A percentile compares a stretch with the other conserved stretches of the same genome.
phyloP scores from a whole-genome alignment of 2,329 filamentous ascomycete species.

The Exutisphaerella laricina region DNA sequence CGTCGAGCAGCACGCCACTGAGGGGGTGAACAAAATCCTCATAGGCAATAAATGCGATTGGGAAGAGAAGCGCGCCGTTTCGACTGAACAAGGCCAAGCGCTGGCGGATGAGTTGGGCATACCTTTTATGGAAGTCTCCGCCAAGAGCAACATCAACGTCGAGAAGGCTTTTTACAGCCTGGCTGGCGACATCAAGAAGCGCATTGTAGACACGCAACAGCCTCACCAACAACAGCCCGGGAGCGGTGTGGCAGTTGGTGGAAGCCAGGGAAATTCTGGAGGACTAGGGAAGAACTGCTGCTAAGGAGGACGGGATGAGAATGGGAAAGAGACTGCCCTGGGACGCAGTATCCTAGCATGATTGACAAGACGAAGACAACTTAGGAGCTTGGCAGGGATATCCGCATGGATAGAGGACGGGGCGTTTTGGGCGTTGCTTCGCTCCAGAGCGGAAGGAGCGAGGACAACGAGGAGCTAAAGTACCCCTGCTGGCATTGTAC shows the following conservation, averaged over 20 bases:
- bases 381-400: background rate
- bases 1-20: conserved; percentile 94
- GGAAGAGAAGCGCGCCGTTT: conserved; percentile 97
- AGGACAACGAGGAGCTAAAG: background rate
- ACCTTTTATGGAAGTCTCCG: conserved; percentile 96
- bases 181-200: conserved; percentile 96
- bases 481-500: background rate
- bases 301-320: conserved; percentile 43
- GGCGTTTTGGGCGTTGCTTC: conserved; percentile 1
- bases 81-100: conserved; percentile 85
- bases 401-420: conserved; percentile 2
- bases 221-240: conserved; percentile 71
- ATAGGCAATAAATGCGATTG: conserved; percentile 99
- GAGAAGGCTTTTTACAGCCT: conserved; percentile 97
- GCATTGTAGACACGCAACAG: conserved; percentile 73
- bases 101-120: conserved; percentile 95
- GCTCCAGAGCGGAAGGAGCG: background rate
- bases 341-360: too few relatives aligned
- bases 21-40: conserved; percentile 99
- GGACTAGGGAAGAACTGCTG: conserved; percentile 56
- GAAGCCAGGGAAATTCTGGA: conserved; percentile 24
- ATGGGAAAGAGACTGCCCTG: background rate
- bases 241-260: conserved; percentile 29
- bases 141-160: conserved; percentile 99
- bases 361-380: too few relatives aligned